These are phyloP conservation scores for Amphibolis antarctica DNA, from an alignment of 106 monocot genomes.

Conservation along the genomic window DNA sequence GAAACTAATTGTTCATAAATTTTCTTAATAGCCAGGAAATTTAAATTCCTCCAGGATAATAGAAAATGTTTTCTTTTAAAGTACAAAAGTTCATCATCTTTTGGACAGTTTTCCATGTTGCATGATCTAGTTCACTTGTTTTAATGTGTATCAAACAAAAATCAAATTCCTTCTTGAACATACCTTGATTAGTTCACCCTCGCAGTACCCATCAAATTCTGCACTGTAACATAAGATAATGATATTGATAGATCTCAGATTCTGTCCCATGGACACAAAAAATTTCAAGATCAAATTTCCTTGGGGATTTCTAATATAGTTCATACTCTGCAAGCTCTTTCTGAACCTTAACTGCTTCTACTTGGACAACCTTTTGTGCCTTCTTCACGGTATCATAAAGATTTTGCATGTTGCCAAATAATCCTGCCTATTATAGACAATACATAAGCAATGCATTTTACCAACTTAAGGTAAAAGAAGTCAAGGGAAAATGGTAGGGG, in stretches of 20 bases:
- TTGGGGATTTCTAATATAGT: neutral
- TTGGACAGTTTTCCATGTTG: too few species aligned
- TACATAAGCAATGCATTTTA: neutral
- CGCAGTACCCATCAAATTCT: slow-evolving; percentile 99
- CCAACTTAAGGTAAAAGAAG: too few species aligned
- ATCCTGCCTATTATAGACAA: slow-evolving; percentile 46
- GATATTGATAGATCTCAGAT: neutral
- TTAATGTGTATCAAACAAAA: too few species aligned
- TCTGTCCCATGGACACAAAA: neutral
- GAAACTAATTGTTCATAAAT: too few species aligned
- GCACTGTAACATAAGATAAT: slow-evolving; percentile 37
- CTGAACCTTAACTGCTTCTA: slow-evolving; percentile 96
- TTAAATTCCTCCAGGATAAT: too few species aligned
- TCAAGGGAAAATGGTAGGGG: too few species aligned
- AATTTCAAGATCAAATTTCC: neutral
- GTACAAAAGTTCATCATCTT: too few species aligned
- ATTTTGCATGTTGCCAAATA: slow-evolving; percentile 92
- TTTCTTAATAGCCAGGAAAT: too few species aligned
- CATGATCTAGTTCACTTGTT: too few species aligned
- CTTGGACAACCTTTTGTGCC: slow-evolving; percentile 98
- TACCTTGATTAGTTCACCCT: slow-evolving; percentile 99
- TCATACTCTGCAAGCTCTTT: slow-evolving; percentile 94
- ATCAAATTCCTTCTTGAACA: too few species aligned
- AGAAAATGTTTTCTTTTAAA: too few species aligned
- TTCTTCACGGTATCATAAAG: slow-evolving; percentile 99